Base-by-base conservation (phyloP, 2,329 filamentous ascomycete species). In the Diaporthe velutina region DNA sequence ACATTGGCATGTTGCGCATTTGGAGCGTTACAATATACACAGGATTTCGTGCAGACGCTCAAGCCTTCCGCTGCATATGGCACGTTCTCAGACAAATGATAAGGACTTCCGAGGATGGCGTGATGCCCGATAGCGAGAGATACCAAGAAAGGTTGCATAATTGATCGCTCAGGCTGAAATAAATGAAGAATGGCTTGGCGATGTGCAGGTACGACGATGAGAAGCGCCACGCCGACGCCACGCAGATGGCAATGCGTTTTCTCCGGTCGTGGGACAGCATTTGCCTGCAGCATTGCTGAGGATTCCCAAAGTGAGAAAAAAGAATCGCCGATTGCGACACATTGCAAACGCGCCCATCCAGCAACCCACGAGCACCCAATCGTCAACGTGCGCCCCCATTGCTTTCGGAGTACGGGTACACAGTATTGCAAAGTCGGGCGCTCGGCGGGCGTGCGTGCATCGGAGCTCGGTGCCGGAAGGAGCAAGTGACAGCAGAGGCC, bases 391-490 rank as follows among this genome's bases (percentile, higher is more conserved):
- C 6, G 30, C 22, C 33, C n/a, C 4, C 28, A 7, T 28, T 52
- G 22, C 22, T 5, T n/a, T 28, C 25, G 42, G n/a, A 61, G 19
- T 38, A 52, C 22, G 28, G 25, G 19, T 28, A 35, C 54, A 57
- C 54, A 22, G 30, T 22, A 19, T 38, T 25, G 33, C 22, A 33
- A 42, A 42, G n/a, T 33, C n/a, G n/a, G n/a, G 28, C 42, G 42
- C 33, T 22, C 33, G 45, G n/a, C 33, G 19, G 30, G 57, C 57
- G 10, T 61, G 10, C 55, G 33, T 61, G 57, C 57, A 64, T 64
- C 70, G 70, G 70, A 48, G 42, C 15, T 64, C 57, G 70, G 70
- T 72, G 45, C 70, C 55, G 13, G 1, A 72, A 52, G 70, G 58
- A 72, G 70, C 70, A 72, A 54, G 45, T 72, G 33, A 54, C 22